Evolutionary conservation across 2,329 filamentous ascomycete species (phyloP).

Genomic region (Phaeosphaeriaceae sp.): DNA sequence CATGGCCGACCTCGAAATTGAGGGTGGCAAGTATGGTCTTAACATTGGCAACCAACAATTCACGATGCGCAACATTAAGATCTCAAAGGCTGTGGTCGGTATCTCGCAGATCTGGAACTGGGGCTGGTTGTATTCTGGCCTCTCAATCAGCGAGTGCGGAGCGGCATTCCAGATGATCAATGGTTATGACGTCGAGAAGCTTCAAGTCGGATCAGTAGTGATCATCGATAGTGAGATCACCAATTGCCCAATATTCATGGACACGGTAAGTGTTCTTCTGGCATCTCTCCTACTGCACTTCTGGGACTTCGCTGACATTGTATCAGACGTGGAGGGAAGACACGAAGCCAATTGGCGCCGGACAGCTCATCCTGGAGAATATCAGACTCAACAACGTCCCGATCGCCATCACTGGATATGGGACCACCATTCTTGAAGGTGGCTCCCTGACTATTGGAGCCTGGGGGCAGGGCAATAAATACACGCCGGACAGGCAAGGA

Average conservation of each 20-base stretch:
- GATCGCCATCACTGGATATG: slow-evolving; percentile 38
- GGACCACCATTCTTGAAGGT: slow-evolving; percentile 38
- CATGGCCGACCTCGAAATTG: slow-evolving; percentile 55
- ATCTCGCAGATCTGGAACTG: slow-evolving; percentile 68
- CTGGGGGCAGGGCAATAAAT: slow-evolving; percentile 47
- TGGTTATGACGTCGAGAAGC: slow-evolving; percentile 33
- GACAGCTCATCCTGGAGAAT: slow-evolving; percentile 64
- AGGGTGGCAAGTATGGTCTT: slow-evolving; percentile 52
- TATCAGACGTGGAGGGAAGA: slow-evolving; percentile 36
- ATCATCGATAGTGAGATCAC: slow-evolving; percentile 64
- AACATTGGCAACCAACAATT: slow-evolving; percentile 61
- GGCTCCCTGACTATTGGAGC: slow-evolving; percentile 43
- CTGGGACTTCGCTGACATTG: not conserved
- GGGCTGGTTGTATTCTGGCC: slow-evolving; percentile 63
- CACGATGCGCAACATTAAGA: slow-evolving; percentile 65
- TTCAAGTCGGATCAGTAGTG: slow-evolving; percentile 61
- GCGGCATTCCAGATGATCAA: slow-evolving; percentile 61
- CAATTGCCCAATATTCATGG: slow-evolving; percentile 59
- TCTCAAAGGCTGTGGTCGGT: slow-evolving; percentile 60
- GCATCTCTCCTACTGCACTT: not conserved
- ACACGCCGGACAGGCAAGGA: slow-evolving; percentile 50
- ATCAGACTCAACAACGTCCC: slow-evolving; percentile 49
- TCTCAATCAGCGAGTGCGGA: slow-evolving; percentile 61
- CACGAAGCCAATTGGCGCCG: slow-evolving; percentile 54
- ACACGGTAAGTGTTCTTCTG: slow-evolving; percentile 43